These are phyloP conservation scores for Aspergillus jensenii DNA, from an alignment of 2,329 filamentous ascomycete genomes.

Conservation along the genomic window DNA sequence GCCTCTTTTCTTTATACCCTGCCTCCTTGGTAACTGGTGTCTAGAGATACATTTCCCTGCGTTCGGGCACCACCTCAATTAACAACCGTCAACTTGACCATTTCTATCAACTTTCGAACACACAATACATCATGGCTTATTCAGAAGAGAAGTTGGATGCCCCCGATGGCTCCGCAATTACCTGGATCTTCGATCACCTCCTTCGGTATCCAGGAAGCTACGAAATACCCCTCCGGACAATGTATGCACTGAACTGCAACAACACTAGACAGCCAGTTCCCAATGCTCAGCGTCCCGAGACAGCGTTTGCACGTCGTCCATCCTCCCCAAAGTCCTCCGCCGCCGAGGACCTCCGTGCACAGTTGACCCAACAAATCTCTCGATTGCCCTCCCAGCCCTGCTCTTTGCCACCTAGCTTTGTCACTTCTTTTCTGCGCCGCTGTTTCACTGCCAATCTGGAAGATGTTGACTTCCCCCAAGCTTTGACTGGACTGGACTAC, in stretches of 20 bases:
- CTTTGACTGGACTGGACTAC: slow-evolving; percentile 65
- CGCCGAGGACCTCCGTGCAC: slow-evolving; percentile 44
- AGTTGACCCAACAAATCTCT: slow-evolving; percentile 53
- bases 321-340: slow-evolving; percentile 31
- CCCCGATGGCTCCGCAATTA: slow-evolving; percentile 44
- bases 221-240: slow-evolving; percentile 65
- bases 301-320: slow-evolving; percentile 36
- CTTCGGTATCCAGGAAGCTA: slow-evolving; percentile 62
- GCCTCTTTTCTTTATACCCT: slow-evolving; percentile 7
- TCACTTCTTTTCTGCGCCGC: slow-evolving; percentile 60
- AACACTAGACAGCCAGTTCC: slow-evolving; percentile 43
- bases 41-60: neutral
- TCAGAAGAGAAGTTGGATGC: slow-evolving; percentile 19
- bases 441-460: slow-evolving; percentile 58
- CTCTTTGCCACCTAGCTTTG: slow-evolving; percentile 62
- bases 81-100: neutral
- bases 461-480: slow-evolving; percentile 64
- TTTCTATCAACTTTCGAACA: neutral
- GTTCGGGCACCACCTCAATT: neutral
- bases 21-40: slow-evolving; percentile 4
- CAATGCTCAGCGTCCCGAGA: slow-evolving; percentile 29
- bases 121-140: slow-evolving; percentile 14
- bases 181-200: slow-evolving; percentile 60
- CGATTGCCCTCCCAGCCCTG: slow-evolving; percentile 60
- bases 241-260: slow-evolving; percentile 66